A percentile compares a stretch with the other conserved stretches of the same genome.
Evolutionary conservation across 352 stramenopile genomes (phyloP).

Genomic region (Phytopythium sindhum): DNA sequence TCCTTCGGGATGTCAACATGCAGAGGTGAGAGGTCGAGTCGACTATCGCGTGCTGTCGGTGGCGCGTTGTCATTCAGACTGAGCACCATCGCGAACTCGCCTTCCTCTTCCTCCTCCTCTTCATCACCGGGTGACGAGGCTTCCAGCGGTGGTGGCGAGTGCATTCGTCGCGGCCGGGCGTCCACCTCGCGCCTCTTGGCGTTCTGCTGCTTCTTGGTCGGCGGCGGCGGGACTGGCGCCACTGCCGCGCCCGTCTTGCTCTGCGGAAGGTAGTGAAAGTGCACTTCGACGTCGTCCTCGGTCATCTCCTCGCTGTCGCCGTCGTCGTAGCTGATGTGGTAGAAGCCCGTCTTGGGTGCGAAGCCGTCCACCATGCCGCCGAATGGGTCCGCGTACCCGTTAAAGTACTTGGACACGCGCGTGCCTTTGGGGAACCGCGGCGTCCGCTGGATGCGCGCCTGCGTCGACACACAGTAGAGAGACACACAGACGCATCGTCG

Average conservation of each 20-base stretch:
- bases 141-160: not conserved
- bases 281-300: constrained; percentile 52
- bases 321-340: constrained; percentile 77
- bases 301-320: constrained; percentile 83
- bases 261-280: constrained; percentile 29
- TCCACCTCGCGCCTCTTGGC: not conserved
- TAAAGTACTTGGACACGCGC: constrained; percentile 67
- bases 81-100: constrained; percentile 20
- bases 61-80: constrained; percentile 47
- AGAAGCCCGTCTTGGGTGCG: constrained; percentile 47
- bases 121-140: not conserved
- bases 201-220: constrained; percentile 9
- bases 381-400: constrained; percentile 56
- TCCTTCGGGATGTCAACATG: constrained; percentile 7
- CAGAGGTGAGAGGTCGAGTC: constrained; percentile 1
- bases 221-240: constrained; percentile 7
- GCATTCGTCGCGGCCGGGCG: not conserved
- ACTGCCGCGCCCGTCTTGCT: not conserved
- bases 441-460: constrained; percentile 48
- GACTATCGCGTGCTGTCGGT: not conserved
- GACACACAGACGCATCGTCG: not conserved
- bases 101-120: constrained; percentile 1
- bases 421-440: constrained; percentile 60
- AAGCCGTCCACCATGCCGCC: constrained; percentile 55
- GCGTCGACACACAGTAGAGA: not conserved